These are phyloP conservation scores for Spergularia bocconei DNA, from an alignment of 148 eudicot genomes.

Conservation along the genomic window DNA sequence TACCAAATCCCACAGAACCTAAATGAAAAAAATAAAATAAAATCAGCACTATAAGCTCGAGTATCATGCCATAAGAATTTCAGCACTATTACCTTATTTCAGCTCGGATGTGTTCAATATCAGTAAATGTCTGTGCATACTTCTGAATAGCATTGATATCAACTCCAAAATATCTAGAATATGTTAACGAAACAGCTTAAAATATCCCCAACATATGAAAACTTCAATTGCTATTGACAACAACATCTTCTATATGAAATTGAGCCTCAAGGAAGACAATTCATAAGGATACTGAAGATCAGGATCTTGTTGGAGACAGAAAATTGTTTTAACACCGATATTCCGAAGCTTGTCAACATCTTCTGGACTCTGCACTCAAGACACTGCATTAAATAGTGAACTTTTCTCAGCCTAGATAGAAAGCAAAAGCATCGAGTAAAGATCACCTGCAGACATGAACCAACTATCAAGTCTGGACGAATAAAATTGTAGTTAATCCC, in stretches of 20 bases:
- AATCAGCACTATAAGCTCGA: not conserved
- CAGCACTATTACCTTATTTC: constrained; percentile 67
- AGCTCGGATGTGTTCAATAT: constrained; percentile 91
- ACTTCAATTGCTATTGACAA: not conserved
- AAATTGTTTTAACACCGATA: constrained; percentile 82
- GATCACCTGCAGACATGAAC: constrained; percentile 93
- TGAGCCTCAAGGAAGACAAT: not conserved
- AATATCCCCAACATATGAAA: not conserved
- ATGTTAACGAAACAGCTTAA: constrained; percentile 39
- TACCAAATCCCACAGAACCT: not conserved
- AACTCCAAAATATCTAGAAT: constrained; percentile 80
- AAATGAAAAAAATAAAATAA: not conserved
- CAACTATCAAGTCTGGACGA: constrained; percentile 90
- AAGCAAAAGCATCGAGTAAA: constrained; percentile 8
- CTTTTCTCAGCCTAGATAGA: not conserved
- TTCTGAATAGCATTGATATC: constrained; percentile 75
- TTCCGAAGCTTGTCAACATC: constrained; percentile 91
- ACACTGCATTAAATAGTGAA: constrained; percentile 15
- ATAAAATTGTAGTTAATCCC: constrained; percentile 95
- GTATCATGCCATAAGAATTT: not conserved
- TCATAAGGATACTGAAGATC: constrained; percentile 86
- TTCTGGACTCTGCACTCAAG: constrained; percentile 62
- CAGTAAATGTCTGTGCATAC: constrained; percentile 59
- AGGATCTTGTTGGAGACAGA: constrained; percentile 90
- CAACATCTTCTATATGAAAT: not conserved